phyloP scores from a whole-genome alignment of 164 flowering plant species.

The Umbilicus rupestris region DNA sequence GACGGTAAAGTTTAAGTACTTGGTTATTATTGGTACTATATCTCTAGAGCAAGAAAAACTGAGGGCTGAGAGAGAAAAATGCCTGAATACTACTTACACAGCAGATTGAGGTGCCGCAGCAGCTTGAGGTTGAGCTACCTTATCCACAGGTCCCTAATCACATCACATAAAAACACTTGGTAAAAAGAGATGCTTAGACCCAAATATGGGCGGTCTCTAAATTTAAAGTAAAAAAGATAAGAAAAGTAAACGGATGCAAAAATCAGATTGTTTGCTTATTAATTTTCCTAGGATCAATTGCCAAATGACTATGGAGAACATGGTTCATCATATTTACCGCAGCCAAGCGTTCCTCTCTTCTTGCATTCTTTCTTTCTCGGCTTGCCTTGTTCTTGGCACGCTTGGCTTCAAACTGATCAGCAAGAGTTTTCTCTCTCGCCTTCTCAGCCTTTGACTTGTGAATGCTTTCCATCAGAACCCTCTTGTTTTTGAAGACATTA shows the following conservation, averaged over 20 bases:
- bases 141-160: conserved; percentile 10
- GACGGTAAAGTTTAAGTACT: too few relatives aligned
- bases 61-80: too few relatives aligned
- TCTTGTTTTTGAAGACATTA: conserved; percentile 47
- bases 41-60: too few relatives aligned
- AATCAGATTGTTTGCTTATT: background rate
- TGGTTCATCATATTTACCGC: conserved; percentile 7
- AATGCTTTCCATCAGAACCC: conserved; percentile 44
- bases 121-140: conserved; percentile 3
- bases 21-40: too few relatives aligned
- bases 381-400: conserved; percentile 46
- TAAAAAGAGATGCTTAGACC: background rate
- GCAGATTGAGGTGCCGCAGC: conserved; percentile 8
- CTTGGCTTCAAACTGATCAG: conserved; percentile 43
- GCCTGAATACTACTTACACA: conserved; percentile 10
- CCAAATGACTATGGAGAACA: background rate
- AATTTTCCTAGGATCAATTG: too few relatives aligned
- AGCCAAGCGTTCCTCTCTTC: conserved; percentile 48
- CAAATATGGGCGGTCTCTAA: background rate
- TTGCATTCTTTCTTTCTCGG: conserved; percentile 39
- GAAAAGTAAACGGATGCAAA: background rate
- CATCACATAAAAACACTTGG: background rate
- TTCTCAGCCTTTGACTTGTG: conserved; percentile 47
- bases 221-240: background rate
- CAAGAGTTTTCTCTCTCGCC: conserved; percentile 39